Evolutionary conservation across 2,329 filamentous ascomycete genomes (phyloP).

Genomic region (Diaporthe nobilis): DNA sequence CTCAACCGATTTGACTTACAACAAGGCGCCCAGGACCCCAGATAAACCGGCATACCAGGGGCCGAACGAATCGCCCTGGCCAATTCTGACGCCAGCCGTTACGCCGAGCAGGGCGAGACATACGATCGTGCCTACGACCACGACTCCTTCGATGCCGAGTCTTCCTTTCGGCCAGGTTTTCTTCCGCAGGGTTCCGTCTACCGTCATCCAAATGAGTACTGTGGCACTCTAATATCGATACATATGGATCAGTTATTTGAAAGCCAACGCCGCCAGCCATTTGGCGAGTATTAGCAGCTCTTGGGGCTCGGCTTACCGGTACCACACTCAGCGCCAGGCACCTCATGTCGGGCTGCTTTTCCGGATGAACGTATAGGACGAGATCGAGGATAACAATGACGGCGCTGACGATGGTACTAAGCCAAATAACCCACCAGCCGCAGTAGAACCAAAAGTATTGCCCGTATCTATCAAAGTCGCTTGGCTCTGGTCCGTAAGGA

Average conservation of each 20-base stretch:
- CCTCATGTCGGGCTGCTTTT: not conserved
- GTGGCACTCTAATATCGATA: not conserved
- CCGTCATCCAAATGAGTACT: not conserved
- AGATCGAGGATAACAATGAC: not conserved
- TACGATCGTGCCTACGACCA: not conserved
- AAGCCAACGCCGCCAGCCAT: too few species aligned
- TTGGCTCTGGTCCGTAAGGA: not conserved
- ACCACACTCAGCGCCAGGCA: not conserved
- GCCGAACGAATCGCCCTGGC: not conserved
- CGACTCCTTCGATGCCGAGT: slow-evolving; percentile 1
- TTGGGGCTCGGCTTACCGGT: not conserved
- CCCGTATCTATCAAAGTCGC: not conserved
- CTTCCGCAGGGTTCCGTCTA: not conserved
- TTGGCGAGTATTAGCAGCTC: not conserved
- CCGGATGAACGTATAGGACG: not conserved
- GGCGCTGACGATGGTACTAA: not conserved
- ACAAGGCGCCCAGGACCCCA: not conserved
- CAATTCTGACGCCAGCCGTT: not conserved
- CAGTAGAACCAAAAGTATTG: slow-evolving; percentile 13
- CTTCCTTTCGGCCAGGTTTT: not conserved
- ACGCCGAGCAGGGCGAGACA: not conserved
- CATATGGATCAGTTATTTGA: not conserved
- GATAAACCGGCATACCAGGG: not conserved
- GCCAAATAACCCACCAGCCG: slow-evolving; percentile 1
- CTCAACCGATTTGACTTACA: not conserved